A percentile compares a stretch with the other conserved stretches of the same genome.
These are phyloP conservation scores for Auriculariales sp. DNA, from an alignment of 768 basidiomycete genomes.

Conservation along the genomic window DNA sequence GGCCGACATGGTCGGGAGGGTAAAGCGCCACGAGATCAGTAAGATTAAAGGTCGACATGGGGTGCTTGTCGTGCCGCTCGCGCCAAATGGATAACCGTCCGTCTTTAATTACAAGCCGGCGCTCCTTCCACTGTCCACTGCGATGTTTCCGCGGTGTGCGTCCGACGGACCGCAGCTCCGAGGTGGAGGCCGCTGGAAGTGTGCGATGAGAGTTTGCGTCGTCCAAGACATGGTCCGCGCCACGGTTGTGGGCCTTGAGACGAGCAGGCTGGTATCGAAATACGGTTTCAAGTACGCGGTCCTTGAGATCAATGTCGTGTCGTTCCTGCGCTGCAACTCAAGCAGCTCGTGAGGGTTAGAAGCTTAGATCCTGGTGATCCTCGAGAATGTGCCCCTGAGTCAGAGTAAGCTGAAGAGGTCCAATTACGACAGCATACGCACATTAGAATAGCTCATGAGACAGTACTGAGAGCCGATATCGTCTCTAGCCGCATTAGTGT, in stretches of 20 bases:
- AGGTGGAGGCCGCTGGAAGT: not conserved
- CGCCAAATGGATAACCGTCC: not conserved
- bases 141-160: not conserved
- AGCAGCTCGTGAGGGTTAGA: constrained; percentile 53
- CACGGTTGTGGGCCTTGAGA: not conserved
- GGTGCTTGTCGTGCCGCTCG: not conserved
- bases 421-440: constrained; percentile 4
- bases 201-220: too few species aligned
- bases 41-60: not conserved
- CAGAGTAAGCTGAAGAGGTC: constrained; percentile 28
- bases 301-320: not conserved
- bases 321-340: constrained; percentile 38
- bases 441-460: constrained; percentile 1
- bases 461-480: constrained; percentile 7
- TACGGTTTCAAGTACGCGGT: not conserved
- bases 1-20: not conserved
- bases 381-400: constrained; percentile 59
- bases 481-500: constrained; percentile 16
- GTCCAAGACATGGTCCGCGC: too few species aligned
- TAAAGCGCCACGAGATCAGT: not conserved
- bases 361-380: constrained; percentile 40
- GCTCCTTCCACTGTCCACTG: not conserved
- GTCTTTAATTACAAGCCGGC: not conserved
- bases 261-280: not conserved
- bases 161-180: not conserved